Evolutionary conservation across 495 filamentous ascomycete species (phyloP), one percentile per base, ranked within the genome.

Genomic region (Lepidopterella palustris): DNA sequence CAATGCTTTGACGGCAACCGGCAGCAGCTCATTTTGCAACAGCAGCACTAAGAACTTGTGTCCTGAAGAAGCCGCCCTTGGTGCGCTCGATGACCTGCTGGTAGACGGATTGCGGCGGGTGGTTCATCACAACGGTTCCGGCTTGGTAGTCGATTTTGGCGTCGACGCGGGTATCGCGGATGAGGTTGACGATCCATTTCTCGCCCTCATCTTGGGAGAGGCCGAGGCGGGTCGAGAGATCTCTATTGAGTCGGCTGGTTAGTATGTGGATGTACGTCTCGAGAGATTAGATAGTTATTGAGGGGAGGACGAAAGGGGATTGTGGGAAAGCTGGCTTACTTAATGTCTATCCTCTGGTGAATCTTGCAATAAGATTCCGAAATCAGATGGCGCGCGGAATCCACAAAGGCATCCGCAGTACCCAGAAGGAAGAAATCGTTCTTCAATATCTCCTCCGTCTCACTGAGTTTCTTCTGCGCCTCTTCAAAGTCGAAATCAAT

Each of bases 291-390:
- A 42, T 10, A 42, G n/a, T 42, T 10, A 42, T 10, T 42, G 10
- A n/a, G 35, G 35, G 35, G 35, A 42, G 35, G n/a, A 42, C 18
- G 6, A 55, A 40, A n/a, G n/a, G n/a, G n/a, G n/a, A n/a, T n/a
- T n/a, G n/a, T 9, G 32, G 32, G 31, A 47, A 40, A 28, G 23
- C 0, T 50, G 24, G 74, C 83, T 65, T 75, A 85, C 84, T 91
- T 91, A 73, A 98, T 96, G 72, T 97, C 91, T 61, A 98, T 98
- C 58, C 93, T 83, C 62, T 96, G 89, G 76, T 97, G 93, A 70
- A 98, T 98, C 83, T 97, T 97, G 88, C 95, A 97, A 80, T 98
- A 97, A 72, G 82, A 87, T 79, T 98, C 93, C 8, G 92, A 97
- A 73, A 98, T 97, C 53, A 97, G 77, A 78, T 97, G 93, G 64